Evolutionary conservation across 176 grass and related monocot genomes (phyloP).

Genomic region (Miscanthus lutarioriparius): DNA sequence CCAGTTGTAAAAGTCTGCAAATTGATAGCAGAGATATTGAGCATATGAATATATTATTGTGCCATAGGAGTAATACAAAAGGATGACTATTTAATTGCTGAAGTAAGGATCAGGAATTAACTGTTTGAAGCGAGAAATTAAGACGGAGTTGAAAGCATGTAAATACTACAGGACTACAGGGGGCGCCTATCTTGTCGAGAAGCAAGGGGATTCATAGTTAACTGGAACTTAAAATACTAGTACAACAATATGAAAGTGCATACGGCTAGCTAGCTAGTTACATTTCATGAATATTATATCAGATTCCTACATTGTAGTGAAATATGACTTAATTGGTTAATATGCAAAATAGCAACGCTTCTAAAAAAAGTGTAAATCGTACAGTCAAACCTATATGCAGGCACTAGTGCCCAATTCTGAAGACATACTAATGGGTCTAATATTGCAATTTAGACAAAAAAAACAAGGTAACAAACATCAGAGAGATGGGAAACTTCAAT

Average conservation of each 20-base stretch:
- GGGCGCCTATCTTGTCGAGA: not conserved
- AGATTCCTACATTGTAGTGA: not conserved
- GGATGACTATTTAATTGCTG: not conserved
- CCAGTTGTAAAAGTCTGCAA: slow-evolving; percentile 75
- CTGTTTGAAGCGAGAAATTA: not conserved
- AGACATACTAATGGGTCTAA: not conserved
- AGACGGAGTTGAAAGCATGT: not conserved
- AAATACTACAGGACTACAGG: not conserved
- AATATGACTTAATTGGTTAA: slow-evolving; percentile 3
- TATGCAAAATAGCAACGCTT: not conserved
- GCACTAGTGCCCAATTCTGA: not conserved
- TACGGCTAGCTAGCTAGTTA: not conserved
- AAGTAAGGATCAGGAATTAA: not conserved
- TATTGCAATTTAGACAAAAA: not conserved
- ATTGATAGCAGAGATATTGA: not conserved
- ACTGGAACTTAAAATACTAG: not conserved
- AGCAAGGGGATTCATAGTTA: not conserved
- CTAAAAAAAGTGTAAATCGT: not conserved
- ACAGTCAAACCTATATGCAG: not conserved
- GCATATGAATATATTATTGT: not conserved
- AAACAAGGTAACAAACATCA: not conserved
- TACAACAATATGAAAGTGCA: not conserved
- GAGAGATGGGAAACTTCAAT: slow-evolving; percentile 24
- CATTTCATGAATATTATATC: not conserved
- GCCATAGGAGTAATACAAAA: not conserved